Base-by-base conservation (phyloP, 148 eudicot species). In the Fagopyrum esculentum region DNA sequence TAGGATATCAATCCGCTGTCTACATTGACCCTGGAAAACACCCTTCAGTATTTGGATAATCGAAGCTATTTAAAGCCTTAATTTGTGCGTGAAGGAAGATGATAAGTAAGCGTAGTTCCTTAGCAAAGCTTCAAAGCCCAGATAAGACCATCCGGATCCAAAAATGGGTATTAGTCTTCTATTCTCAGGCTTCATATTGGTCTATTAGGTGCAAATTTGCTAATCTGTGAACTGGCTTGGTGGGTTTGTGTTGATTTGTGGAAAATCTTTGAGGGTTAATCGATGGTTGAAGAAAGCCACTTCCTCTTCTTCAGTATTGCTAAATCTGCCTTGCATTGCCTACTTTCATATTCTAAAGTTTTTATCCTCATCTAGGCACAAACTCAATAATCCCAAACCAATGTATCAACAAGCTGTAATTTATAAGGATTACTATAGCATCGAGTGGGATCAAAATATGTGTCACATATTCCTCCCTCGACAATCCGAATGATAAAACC, bases 231-330 rank as follows among this genome's bases (percentile, higher is more conserved):
- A 15, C 69, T 61, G 44, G 44, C 2, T 29, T 26, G 69, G 22
- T 17, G 17, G 30, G 30, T 57, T 57, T 57, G 63, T 54, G 7
- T 12, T 49, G 52, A 49, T 49, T 49, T 49, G 12, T 59, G 64
- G 45, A 30, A 12, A 35, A 11, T 10, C 13, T 30, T 40, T 19
- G 0, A 5, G 17, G 46, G 45, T 66, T 15, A n/a, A 45, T 49
- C 47, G 55, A 85, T 80, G 85, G 81, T 79, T 73, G 83, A 75
- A 69, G 79, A 82, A 80, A 83, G 71, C 71, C 71, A 73, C 4
- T n/a, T n/a, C n/a, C 71, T 80, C 29, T 80, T 79, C 40, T 35
- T 35, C 2, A 35, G 40, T 35, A 35, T 35, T 35, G 40, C 40
- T 35, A 35, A 35, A 35, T 35, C 40, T 35, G 40, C 40, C 40